Conservation (phyloP, 768 basidiomycete genomes). For the Cystofilobasidium ferigula region DNA sequence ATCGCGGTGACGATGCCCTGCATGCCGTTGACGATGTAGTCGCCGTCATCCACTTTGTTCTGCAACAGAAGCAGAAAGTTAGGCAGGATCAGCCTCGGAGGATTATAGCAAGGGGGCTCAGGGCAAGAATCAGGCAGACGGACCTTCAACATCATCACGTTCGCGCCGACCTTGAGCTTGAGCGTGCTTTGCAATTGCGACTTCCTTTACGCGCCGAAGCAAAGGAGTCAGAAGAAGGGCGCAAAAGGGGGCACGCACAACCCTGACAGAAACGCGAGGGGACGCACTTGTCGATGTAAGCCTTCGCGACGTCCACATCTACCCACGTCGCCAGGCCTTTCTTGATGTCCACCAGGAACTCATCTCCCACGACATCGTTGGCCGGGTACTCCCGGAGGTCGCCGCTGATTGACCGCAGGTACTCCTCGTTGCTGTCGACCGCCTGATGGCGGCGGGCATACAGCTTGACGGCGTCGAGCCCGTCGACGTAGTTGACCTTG, state of each 20-base stretch:
- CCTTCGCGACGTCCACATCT: not conserved
- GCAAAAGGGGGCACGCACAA: too few species aligned
- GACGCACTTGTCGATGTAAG: not conserved
- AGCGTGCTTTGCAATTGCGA: not conserved
- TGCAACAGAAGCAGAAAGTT: not conserved
- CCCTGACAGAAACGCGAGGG: not conserved
- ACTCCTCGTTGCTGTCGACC: not conserved
- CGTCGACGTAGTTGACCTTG: not conserved
- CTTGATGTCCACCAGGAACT: not conserved
- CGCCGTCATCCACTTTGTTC: not conserved
- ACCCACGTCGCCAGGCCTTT: not conserved
- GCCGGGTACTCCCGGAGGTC: not conserved
- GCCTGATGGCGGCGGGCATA: not conserved
- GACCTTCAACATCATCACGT: not conserved
- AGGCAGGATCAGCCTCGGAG: not conserved
- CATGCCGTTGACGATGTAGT: constrained; percentile 19
- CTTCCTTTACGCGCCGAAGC: not conserved
- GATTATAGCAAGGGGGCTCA: not conserved
- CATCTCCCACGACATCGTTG: not conserved
- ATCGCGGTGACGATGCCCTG: constrained; percentile 1
- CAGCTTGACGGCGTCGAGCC: not conserved
- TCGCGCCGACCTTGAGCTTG: not conserved
- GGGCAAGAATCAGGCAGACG: not conserved
- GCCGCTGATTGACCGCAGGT: not conserved
- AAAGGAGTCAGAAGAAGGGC: too few species aligned